Evolutionary conservation across 371 early-diverging fungal species (phyloP), one percentile per base, ranked within the genome.

Genomic region (Actinomucor elegans): DNA sequence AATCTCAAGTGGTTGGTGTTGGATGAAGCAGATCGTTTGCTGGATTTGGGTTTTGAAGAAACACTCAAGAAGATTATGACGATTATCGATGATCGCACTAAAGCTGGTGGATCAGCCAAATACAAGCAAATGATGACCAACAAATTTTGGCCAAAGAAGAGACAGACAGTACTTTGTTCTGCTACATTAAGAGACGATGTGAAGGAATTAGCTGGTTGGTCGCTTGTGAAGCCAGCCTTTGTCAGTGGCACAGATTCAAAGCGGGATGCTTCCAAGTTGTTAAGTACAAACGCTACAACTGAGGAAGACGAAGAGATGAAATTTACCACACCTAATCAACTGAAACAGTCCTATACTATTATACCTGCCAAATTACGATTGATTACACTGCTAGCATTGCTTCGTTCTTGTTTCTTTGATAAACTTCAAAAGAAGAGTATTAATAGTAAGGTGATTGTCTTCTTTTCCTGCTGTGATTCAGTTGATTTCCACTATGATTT

Each of bases 11-110:
- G 94, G 89, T 60, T 99, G 41, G 94, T 99, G 7, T 77, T 99
- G 48, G 99, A 99, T 73, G 99, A 99, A 79, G 98, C 98, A 12
- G 99, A 99, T 84, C 88, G 98, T 15, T 83, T 99, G 67, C 75
- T 99, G 56, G 99, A 98, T 61, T 78, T 92, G 4, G 99, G 98
- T 3, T 99, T 99, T 61, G 96, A 94, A 55, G 92, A 94, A 48
- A 94, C 94, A 21, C 75, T 99, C 61, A 86, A 87, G 53, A 86
- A 88, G 54, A 94, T 93, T 52, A 67, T 92, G 73, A 66, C 72
- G 29, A 64, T 89, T 24, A 71, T 92, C 31, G 79, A 81, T 46
- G 78, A 85, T n/a, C 58, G 71, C n/a, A 74, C 66, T 0, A 50
- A 37, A 27, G 26, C 23, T 11, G 64, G 61, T 12, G 40, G 50